A percentile compares a stretch with the other conserved stretches of the same genome.
Conservation (phyloP, 202 grass and related monocot species). For the Carex sylvatica region DNA sequence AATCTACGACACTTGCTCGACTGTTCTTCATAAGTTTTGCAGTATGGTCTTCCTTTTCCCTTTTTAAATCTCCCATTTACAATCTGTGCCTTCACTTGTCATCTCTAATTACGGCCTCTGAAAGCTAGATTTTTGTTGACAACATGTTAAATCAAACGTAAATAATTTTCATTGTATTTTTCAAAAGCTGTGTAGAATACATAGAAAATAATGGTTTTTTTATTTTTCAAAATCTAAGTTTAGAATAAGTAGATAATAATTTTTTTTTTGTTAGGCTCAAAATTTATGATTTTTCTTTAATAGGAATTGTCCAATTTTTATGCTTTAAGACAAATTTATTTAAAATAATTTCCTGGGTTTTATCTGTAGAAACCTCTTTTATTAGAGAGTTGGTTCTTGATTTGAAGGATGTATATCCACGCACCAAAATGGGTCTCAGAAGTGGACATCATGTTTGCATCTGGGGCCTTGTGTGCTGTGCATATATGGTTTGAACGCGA, state of each 20-base stretch:
- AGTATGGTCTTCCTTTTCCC: neutral
- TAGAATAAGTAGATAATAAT: neutral
- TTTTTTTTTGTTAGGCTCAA: neutral
- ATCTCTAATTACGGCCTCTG: neutral
- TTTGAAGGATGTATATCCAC: neutral
- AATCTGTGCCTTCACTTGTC: neutral
- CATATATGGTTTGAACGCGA: neutral
- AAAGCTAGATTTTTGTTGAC: neutral
- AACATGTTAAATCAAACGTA: neutral
- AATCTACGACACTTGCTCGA: neutral
- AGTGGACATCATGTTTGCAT: neutral
- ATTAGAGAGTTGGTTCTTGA: neutral
- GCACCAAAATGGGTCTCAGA: neutral
- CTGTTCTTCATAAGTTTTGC: neutral
- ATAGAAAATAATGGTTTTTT: neutral
- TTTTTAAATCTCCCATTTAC: neutral
- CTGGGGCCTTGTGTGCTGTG: neutral
- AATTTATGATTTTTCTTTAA: neutral
- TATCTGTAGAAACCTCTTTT: neutral
- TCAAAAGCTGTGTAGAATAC: neutral
- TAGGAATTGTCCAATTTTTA: neutral
- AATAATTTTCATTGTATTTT: neutral
- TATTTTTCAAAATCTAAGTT: neutral
- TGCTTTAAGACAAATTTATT: neutral
- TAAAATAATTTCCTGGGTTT: neutral